Conservation (phyloP, 148 eudicot species). For the Dysphania ambrosioides region DNA sequence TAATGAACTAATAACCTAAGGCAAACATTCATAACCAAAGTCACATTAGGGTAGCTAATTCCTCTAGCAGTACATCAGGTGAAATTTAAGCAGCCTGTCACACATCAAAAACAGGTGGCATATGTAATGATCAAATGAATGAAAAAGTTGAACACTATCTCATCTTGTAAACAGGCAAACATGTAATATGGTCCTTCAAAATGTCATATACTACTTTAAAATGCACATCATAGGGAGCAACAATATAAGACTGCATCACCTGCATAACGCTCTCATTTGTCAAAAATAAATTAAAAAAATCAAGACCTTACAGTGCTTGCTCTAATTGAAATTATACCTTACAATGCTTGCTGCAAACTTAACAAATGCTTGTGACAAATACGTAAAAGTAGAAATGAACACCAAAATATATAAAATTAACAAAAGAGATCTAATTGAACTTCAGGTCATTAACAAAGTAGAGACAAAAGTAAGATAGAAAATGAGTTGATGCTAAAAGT, state of each 20-base stretch:
- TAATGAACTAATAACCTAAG: slow-evolving; percentile 8
- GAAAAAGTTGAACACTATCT: slow-evolving; percentile 15
- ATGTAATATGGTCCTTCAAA: slow-evolving; percentile 58
- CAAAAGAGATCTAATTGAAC: too few species aligned
- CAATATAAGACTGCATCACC: slow-evolving; percentile 77
- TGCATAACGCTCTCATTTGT: too few species aligned
- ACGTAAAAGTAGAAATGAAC: too few species aligned
- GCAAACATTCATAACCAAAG: slow-evolving; percentile 82
- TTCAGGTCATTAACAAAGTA: too few species aligned
- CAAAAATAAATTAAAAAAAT: too few species aligned
- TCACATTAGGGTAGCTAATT: slow-evolving; percentile 90
- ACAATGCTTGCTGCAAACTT: too few species aligned
- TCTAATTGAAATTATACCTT: too few species aligned
- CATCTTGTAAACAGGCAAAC: slow-evolving; percentile 70
- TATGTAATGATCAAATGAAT: not conserved
- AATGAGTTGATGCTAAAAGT: too few species aligned
- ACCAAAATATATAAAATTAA: too few species aligned
- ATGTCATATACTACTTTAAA: slow-evolving; percentile 67
- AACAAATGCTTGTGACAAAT: too few species aligned
- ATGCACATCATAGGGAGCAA: slow-evolving; percentile 75
- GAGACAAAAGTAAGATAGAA: too few species aligned
- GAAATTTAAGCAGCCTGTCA: slow-evolving; percentile 29
- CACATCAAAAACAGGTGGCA: not conserved
- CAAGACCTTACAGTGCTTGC: not conserved
- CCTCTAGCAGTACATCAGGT: slow-evolving; percentile 91